A percentile compares a stretch with the other conserved stretches of the same genome.
Conservation (phyloP, 768 basidiomycete genomes). For the Xerocomus brunneocitrinus region DNA sequence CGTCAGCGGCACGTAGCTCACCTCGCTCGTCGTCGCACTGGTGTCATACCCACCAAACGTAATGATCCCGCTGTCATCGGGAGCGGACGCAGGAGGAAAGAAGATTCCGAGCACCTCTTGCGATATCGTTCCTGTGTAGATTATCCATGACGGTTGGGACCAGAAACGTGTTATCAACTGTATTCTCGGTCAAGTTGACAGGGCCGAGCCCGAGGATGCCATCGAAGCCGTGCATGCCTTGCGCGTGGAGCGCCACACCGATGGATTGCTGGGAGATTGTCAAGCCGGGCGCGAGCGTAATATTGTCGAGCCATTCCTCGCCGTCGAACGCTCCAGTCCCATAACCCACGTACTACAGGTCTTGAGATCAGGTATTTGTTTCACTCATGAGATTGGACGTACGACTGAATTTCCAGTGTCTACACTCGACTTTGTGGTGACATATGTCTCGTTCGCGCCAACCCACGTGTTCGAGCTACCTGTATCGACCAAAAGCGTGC, state of each 20-base stretch:
- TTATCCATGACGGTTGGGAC: conserved; percentile 36
- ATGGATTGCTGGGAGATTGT: conserved; percentile 30
- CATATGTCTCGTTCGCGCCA: conserved; percentile 19
- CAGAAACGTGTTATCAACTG: conserved; percentile 5
- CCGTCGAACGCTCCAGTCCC: conserved; percentile 6
- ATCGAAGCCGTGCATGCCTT: conserved; percentile 31
- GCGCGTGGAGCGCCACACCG: conserved; percentile 27
- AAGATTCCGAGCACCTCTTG: conserved; percentile 31
- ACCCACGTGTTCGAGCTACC: conserved; percentile 33
- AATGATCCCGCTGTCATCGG: conserved; percentile 21
- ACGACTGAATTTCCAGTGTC: conserved; percentile 19
- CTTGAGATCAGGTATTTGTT: conserved; percentile 4
- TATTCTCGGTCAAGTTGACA: conserved; percentile 26
- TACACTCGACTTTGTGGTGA: conserved; percentile 11
- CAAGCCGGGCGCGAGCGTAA: conserved; percentile 7
- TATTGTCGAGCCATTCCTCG: conserved; percentile 16
- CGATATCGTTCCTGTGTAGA: conserved; percentile 27
- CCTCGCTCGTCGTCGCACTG: conserved; percentile 5
- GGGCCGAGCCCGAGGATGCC: conserved; percentile 39
- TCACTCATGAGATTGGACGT: background rate
- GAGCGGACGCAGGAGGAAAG: conserved; percentile 24
- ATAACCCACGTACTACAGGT: background rate
- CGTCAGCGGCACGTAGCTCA: conserved; percentile 25
- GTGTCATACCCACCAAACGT: conserved; percentile 27
- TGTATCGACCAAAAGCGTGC: conserved; percentile 28